Percentiles rank a stretch among this genome's conserved stretches.
Conservation (phyloP, 495 filamentous ascomycete species). For the Annulohypoxylon moriforme region DNA sequence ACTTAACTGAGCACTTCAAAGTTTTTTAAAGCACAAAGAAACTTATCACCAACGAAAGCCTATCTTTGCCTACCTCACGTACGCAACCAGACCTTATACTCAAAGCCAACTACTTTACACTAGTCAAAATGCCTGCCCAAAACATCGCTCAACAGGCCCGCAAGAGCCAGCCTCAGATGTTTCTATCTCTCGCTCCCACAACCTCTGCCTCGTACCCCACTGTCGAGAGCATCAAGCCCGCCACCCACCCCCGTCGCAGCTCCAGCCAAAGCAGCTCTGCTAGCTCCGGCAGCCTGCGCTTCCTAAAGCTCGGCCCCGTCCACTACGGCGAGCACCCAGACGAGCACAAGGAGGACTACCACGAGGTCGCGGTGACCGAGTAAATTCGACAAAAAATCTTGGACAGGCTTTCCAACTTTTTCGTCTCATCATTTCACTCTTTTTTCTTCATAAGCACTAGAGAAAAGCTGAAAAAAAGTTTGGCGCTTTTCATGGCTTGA, state of each 20-base stretch:
- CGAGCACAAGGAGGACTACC: conserved; percentile 57
- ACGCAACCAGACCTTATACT: background rate
- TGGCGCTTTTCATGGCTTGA: conserved; percentile 12
- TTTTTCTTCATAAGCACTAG: conserved; percentile 11
- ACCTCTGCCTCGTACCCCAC: conserved; percentile 59
- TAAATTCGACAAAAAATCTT: conserved; percentile 26
- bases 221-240: conserved; percentile 47
- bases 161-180: conserved; percentile 50
- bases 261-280: conserved; percentile 45
- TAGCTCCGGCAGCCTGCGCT: conserved; percentile 49
- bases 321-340: conserved; percentile 61
- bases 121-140: conserved; percentile 44
- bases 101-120: conserved; percentile 9
- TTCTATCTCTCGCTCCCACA: conserved; percentile 58
- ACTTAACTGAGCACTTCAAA: conserved; percentile 15
- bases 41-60: conserved; percentile 13
- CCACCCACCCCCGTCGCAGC: conserved; percentile 39
- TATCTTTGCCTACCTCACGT: conserved; percentile 14
- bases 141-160: conserved; percentile 33
- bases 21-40: conserved; percentile 16
- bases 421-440: conserved; percentile 3
- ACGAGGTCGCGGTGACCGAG: conserved; percentile 57
- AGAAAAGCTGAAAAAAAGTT: conserved; percentile 15
- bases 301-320: conserved; percentile 63
- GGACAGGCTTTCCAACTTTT: too few species aligned